Base-by-base conservation (phyloP, 371 early-diverging fungal genomes). In the Lichtheimia corymbifera region DNA sequence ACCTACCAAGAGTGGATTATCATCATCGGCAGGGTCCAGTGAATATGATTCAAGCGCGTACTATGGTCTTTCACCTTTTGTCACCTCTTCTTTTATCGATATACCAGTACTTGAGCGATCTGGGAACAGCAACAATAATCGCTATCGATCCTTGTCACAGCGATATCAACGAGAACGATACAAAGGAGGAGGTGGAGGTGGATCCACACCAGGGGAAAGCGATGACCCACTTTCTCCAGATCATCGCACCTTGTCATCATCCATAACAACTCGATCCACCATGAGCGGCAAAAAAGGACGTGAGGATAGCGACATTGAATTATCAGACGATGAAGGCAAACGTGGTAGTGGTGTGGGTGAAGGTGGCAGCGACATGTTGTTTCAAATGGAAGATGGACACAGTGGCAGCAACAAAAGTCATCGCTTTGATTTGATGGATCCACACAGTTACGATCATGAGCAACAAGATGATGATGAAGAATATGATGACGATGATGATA, bases 241-340 rank as follows among this genome's bases (percentile, higher is more conserved):
- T 45, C 41, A 55, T 22, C 47, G 22, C 35, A 35, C 35, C 35
- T 35, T 35, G 9, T 35, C 35, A 35, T 35, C 35, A 35, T 35
- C 35, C 11, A 35, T 35, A 9, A 35, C 35, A 35, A 35, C 35
- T 9, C 35, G 35, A 35, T 35, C 35, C 11, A 35, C 35, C 0
- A 35, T 35, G 35, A 18, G 18, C 17, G 47, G 22, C 22, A 47
- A 44, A 22, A 42, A 53, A 22, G 51, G 53, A 14, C 47, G 50
- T 11, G 77, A 78, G 14, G 74, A 75, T 17, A 79, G 79, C 40
- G 79, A 79, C 61, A 75, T 79, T 64, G 79, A 79, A 41, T 28
- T 79, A 1, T 79, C 79, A 13, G 79, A 79, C 24, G 76, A 79
- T 6, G 79, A 79, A 49, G 35, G 35, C 35, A 35, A 35, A 35